phyloP scores from a whole-genome alignment of 169 alveolate species.

The Perkinsus olseni region DNA sequence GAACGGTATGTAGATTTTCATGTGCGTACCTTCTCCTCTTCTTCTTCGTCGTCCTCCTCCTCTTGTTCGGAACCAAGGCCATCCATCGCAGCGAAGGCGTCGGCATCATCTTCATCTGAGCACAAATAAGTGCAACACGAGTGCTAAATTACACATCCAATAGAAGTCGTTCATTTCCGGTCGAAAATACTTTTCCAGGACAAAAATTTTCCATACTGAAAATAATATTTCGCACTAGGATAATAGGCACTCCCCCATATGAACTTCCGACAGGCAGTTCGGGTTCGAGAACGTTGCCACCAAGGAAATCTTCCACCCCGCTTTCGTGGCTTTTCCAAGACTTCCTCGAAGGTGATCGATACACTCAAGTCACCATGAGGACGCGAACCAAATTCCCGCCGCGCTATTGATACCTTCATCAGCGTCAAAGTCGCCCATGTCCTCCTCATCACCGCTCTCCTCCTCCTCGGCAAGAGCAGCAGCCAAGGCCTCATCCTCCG shows the following conservation, averaged over 20 bases:
- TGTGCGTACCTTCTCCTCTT: neutral
- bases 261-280: no score
- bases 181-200: no score
- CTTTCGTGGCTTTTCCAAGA: no score
- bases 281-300: no score
- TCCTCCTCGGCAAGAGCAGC: neutral
- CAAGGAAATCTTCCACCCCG: no score
- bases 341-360: no score
- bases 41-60: neutral
- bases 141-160: neutral
- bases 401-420: neutral
- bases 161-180: neutral
- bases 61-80: neutral
- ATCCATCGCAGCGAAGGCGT: neutral
- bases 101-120: neutral
- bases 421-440: neutral
- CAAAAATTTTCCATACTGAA: no score
- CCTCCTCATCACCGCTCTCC: neutral
- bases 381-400: neutral
- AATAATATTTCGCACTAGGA: no score
- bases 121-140: no score
- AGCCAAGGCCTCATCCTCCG: neutral
- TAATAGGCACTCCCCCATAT: no score
- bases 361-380: no score
- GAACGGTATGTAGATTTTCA: neutral